phyloP scores from a whole-genome alignment of 1,284 basidiomycete genomes.

The Austroboletus sp. region DNA sequence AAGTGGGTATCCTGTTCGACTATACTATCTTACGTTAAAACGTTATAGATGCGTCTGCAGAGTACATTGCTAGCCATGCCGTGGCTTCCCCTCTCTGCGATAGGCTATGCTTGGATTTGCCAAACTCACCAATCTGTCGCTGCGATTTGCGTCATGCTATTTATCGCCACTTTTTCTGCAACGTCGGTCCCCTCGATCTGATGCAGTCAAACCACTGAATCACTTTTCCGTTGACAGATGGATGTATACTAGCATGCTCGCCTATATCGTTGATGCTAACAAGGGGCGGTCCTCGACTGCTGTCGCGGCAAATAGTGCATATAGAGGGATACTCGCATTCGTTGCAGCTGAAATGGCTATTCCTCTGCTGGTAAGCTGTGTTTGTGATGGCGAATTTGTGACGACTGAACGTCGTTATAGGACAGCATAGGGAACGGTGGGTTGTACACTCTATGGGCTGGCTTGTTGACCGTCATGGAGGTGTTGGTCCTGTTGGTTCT shows the following conservation, averaged over 20 bases:
- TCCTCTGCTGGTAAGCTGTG: slow-evolving; percentile 50
- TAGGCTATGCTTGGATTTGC: slow-evolving; percentile 75
- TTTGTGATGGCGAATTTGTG: neutral
- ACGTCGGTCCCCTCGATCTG: slow-evolving; percentile 14
- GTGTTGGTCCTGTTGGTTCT: slow-evolving; percentile 48
- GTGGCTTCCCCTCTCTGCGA: slow-evolving; percentile 51
- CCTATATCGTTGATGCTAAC: slow-evolving; percentile 76
- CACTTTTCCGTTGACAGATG: slow-evolving; percentile 39
- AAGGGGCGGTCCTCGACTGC: slow-evolving; percentile 65
- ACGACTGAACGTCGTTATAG: slow-evolving; percentile 19
- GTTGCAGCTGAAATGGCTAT: slow-evolving; percentile 65
- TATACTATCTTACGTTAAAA: neutral
- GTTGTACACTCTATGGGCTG: slow-evolving; percentile 67
- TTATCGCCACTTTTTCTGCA: slow-evolving; percentile 59
- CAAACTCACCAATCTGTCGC: slow-evolving; percentile 59
- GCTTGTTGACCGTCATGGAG: slow-evolving; percentile 48
- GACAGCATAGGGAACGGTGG: slow-evolving; percentile 63
- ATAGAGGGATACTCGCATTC: slow-evolving; percentile 65
- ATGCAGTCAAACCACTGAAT: neutral
- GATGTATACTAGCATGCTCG: slow-evolving; percentile 63
- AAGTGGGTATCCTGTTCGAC: slow-evolving; percentile 40
- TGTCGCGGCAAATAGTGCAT: slow-evolving; percentile 64
- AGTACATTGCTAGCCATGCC: slow-evolving; percentile 54
- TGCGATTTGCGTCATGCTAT: slow-evolving; percentile 57
- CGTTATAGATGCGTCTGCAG: slow-evolving; percentile 61